phyloP scores from a whole-genome alignment of 2,329 filamentous ascomycete species.

The Curvularia lunata region DNA sequence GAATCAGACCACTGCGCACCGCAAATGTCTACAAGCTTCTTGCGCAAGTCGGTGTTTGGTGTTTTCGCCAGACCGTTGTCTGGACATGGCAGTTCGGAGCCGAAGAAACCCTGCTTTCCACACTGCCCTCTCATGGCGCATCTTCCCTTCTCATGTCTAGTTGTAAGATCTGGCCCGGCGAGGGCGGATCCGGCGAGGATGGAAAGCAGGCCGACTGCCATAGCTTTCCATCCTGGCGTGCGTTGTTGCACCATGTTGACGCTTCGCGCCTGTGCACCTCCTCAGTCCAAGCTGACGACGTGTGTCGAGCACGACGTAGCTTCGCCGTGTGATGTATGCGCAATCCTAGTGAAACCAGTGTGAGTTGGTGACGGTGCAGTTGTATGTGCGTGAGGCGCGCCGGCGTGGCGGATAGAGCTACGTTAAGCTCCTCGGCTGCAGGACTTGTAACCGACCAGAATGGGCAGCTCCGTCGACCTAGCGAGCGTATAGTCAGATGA shows the following conservation, averaged over 20 bases:
- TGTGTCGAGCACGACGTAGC: background rate
- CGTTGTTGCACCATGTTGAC: slow-evolving; percentile 30
- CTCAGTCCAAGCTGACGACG: background rate
- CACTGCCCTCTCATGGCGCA: slow-evolving; percentile 93
- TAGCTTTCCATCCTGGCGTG: slow-evolving; percentile 32
- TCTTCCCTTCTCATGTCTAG: slow-evolving; percentile 81
- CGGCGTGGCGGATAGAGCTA: slow-evolving; percentile 25
- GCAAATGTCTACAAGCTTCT: slow-evolving; percentile 83
- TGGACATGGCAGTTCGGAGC: slow-evolving; percentile 85
- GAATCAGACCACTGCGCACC: slow-evolving; percentile 84
- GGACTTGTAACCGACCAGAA: background rate
- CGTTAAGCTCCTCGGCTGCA: slow-evolving; percentile 1
- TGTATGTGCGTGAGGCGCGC: slow-evolving; percentile 7
- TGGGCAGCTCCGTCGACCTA: background rate
- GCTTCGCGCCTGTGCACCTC: slow-evolving; percentile 23
- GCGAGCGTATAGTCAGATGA: slow-evolving; percentile 1
- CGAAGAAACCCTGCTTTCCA: slow-evolving; percentile 88
- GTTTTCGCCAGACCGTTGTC: slow-evolving; percentile 84
- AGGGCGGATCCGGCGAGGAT: slow-evolving; percentile 37
- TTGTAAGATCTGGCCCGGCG: slow-evolving; percentile 43
- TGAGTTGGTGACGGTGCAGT: slow-evolving; percentile 3
- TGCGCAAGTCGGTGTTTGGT: slow-evolving; percentile 73
- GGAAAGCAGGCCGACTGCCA: slow-evolving; percentile 38
- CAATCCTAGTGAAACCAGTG: background rate
- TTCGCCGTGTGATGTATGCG: background rate